Evolutionary conservation across 1,284 basidiomycete genomes (phyloP), one percentile per base, ranked within the genome.

Genomic region (Ceratobasidium papillatum): DNA sequence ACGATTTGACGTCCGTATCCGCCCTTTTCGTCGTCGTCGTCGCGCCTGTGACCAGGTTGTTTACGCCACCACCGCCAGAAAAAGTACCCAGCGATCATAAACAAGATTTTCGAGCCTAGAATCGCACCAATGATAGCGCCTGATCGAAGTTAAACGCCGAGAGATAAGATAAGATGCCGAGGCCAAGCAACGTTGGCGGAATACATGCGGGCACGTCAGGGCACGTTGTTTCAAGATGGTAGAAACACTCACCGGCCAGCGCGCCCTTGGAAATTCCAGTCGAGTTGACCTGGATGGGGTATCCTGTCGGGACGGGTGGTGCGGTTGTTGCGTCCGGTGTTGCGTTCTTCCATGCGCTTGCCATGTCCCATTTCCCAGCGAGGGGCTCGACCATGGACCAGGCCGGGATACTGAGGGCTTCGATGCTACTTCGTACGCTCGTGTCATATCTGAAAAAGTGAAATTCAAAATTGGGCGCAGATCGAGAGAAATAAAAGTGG

Each of bases 191-290:
- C n/a, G n/a, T n/a, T n/a, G n/a, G n/a, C n/a, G n/a, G n/a, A n/a
- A n/a, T n/a, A n/a, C n/a, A n/a, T n/a, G n/a, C n/a, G n/a, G n/a
- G n/a, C n/a, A n/a, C n/a, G n/a, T 61, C 25, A 71, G 58, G 19
- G 14, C 32, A 47, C 27, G 65, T 41, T n/a, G 52, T 32, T 17
- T n/a, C 32, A 27, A 25, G 17, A 61, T 17, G 25, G 27, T 14
- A 41, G 41, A 22, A n/a, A 9, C 25, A 34, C 69, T 62, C 34
- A 73, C 69, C 69, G 30, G 69, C 69, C 27, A 73, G 27, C n/a
- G 69, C 69, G 22, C 59, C 69, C 58, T 73, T 73, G 58, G 69
- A 73, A 45, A 73, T 73, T 2, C 69, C 69, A 9, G 69, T 73
- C 12, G 69, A 51, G 32, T 45, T 73, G 58, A 73, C 22, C 11